Base-by-base conservation (phyloP, 1,284 basidiomycete species). In the Leucocoprinus gongylophorus region DNA sequence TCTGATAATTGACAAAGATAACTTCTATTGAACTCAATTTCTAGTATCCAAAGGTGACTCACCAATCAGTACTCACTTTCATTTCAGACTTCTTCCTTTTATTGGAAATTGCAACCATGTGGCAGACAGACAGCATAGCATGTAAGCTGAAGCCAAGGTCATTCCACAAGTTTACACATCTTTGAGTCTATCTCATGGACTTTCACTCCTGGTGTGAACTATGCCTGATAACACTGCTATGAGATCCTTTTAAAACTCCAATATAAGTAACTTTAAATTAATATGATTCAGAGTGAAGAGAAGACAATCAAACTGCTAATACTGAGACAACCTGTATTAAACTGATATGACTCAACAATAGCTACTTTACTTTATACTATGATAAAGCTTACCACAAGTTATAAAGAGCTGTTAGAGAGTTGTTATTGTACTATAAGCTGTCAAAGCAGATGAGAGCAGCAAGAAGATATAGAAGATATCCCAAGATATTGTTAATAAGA, bases 331-430 rank as follows among this genome's bases (percentile, higher is more conserved):
- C 94, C 0, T 97, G 95, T 63, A 91, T 83, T 1, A 95, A 97
- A 63, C 86, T 92, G 2, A 84, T 86, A 1, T 97, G 92, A 91
- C 80, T 97, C 38, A 73, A 71, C n/a, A 69, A 79, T 5, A 90
- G 88, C 0, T 95, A 85, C 71, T 76, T 80, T 61, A 87, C 78
- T 55, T 89, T 93, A 0, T 97, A 95, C 67, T 95, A 91, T 71
- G 86, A 76, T 18, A 85, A 91, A 0, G 74, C 74, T 15, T 87
- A 89, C 58, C 66, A 78, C 35, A 71, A 65, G 48, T 88, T 89
- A 67, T 87, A 89, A 58, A 75, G 69, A 29, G 83, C 78, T 0
- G 69, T 81, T 33, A 75, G 86, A 35, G 72, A 73, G 59, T 85
- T 51, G 76, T 84, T 23, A 73, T 89, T 3, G 67, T 75, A 43